phyloP scores from a whole-genome alignment of 2,329 filamentous ascomycete genomes.

The Zymoseptoria tritici region DNA sequence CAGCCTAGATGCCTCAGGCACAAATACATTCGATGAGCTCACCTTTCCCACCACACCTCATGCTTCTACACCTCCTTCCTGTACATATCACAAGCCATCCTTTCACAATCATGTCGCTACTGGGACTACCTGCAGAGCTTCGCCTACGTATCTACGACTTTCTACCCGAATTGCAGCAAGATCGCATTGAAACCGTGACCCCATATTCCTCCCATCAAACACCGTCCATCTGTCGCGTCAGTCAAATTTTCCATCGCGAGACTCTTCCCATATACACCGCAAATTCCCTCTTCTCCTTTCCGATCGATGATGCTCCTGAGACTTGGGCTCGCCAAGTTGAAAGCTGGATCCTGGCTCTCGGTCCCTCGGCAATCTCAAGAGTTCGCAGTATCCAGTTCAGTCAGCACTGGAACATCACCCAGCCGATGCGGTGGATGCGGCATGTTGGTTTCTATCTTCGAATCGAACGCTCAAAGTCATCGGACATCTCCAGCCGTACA shows the following conservation, averaged over 20 bases:
- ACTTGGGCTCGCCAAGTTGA: conserved; percentile 6
- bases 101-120: conserved; percentile 9
- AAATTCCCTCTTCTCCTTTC: conserved; percentile 17
- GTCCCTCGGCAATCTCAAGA: conserved; percentile 6
- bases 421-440: conserved; percentile 19
- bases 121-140: conserved; percentile 13
- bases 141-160: conserved; percentile 17
- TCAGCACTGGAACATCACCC: conserved; percentile 18
- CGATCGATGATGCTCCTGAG: conserved; percentile 12
- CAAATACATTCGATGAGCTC: background rate
- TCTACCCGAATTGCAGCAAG: conserved; percentile 12
- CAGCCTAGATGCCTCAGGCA: background rate
- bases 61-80: background rate
- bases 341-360: conserved; percentile 14
- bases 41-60: background rate
- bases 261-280: conserved; percentile 18
- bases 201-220: conserved; percentile 12
- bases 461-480: conserved; percentile 5
- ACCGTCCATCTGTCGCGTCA: conserved; percentile 18
- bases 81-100: background rate
- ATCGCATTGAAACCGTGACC: conserved; percentile 10
- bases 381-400: conserved; percentile 17
- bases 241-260: conserved; percentile 15
- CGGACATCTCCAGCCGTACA: background rate
- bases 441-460: conserved; percentile 25